phyloP scores from a whole-genome alignment of 371 early-diverging fungal genomes.

The Lichtheimia ornata region DNA sequence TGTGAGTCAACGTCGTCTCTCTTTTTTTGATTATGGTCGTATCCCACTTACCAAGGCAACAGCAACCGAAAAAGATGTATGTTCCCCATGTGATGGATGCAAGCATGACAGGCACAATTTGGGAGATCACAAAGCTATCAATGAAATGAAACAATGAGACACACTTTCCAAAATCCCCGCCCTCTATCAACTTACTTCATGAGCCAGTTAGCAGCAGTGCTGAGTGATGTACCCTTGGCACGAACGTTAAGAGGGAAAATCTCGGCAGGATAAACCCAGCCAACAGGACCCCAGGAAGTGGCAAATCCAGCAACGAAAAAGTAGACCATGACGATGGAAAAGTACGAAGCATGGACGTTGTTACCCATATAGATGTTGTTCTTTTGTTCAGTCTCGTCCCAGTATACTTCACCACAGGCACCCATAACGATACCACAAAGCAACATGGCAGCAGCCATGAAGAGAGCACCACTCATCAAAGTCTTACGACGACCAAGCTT shows the following conservation, averaged over 20 bases:
- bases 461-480: constrained; percentile 42
- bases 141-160: not conserved
- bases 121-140: constrained; percentile 49
- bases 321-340: constrained; percentile 54
- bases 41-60: constrained; percentile 29
- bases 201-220: constrained; percentile 73
- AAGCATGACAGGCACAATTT: constrained; percentile 48
- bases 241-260: constrained; percentile 58
- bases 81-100: constrained; percentile 49
- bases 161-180: not conserved
- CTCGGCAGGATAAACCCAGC: constrained; percentile 67
- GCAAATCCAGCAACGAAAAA: constrained; percentile 53
- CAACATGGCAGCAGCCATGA: constrained; percentile 49
- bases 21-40: not conserved
- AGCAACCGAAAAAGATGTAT: constrained; percentile 63
- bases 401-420: constrained; percentile 22
- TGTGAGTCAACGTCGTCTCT: constrained; percentile 3
- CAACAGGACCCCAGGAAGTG: constrained; percentile 55
- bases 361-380: constrained; percentile 33
- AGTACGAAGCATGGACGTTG: constrained; percentile 42
- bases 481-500: constrained; percentile 48
- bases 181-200: constrained; percentile 11
- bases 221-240: constrained; percentile 49
- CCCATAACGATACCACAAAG: constrained; percentile 50
- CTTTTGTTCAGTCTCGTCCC: constrained; percentile 14